Evolutionary conservation across 2,329 filamentous ascomycete genomes (phyloP), one percentile per base, ranked within the genome.

Genomic region (Phialophora macrospora): DNA sequence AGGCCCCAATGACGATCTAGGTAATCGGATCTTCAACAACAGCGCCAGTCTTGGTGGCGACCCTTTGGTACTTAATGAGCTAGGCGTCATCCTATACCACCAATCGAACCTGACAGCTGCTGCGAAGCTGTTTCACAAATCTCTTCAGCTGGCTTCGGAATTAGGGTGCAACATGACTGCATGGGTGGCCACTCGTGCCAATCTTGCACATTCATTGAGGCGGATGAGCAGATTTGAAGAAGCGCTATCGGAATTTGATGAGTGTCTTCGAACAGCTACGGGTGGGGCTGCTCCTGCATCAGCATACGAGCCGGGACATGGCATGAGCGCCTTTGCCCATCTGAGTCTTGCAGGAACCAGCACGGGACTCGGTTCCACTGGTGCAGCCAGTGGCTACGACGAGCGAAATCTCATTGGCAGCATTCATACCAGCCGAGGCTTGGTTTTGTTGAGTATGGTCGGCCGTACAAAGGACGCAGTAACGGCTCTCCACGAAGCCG

Each of bases 11-110:
- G 67, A 69, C 4, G 67, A 70, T 26, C 55, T 70, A n/a, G 63
- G 55, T 14, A 68, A 64, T n/a, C 55, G 55, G 22, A 66, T 71
- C 51, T 66, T 71, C 60, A 69, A 63, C 56, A 67, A 60, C 48
- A 72, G 76, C 28, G 72, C 12, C 67, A 69, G 73, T 1, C 64
- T 78, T 9, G 77, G 79, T 0, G 80, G 80, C 4, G 95, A 99
- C 73, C 95, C 95, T 0, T 80, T 98, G 5, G 86, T 99, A 3
- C 83, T 99, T 62, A 99, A 99, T 76, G 95, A 99, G 79, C 89
- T 98, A 80, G 96, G 94, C 3, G 89, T 98, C 3, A 93, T 97
- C n/a, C 89, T 92, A 70, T 99, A 97, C 75, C 93, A 98, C 76
- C 92, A 97, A 75, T 88, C 91, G 71, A 86, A 90, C 58, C 85